Conservation (phyloP, 768 basidiomycete genomes). For the Panaeolus cyanescens region DNA sequence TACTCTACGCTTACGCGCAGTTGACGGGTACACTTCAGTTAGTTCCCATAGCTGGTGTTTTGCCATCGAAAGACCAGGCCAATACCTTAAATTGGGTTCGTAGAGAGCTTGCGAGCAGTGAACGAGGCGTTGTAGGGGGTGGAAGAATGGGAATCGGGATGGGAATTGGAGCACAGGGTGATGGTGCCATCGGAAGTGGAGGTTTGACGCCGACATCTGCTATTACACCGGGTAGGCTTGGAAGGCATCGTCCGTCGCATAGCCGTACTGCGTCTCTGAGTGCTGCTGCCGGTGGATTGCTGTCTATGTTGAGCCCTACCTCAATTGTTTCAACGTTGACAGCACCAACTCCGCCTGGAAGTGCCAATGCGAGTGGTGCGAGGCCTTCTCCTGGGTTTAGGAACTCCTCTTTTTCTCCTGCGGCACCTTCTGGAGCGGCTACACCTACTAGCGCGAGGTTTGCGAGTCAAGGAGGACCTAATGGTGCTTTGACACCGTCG, state of each 20-base stretch:
- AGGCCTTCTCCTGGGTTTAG: conserved; percentile 12
- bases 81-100: conserved; percentile 50
- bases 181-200: neutral
- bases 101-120: conserved; percentile 40
- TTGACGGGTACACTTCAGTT: conserved; percentile 69
- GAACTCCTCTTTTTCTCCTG: conserved; percentile 6
- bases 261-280: conserved; percentile 55
- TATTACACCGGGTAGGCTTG: neutral
- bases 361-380: neutral
- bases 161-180: neutral
- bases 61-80: conserved; percentile 45
- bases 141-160: conserved; percentile 74
- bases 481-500: conserved; percentile 11
- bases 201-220: neutral
- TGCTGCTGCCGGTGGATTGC: conserved; percentile 36
- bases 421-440: conserved; percentile 7
- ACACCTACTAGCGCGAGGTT: conserved; percentile 17
- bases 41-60: conserved; percentile 41
- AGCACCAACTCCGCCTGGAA: conserved; percentile 14
- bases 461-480: conserved; percentile 14
- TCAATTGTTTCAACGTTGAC: conserved; percentile 22
- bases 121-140: conserved; percentile 58
- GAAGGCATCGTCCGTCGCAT: conserved; percentile 37
- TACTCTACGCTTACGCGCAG: conserved; percentile 86
- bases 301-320: conserved; percentile 49